Base-by-base conservation (phyloP, 768 basidiomycete species). In the Calocybe indica region DNA sequence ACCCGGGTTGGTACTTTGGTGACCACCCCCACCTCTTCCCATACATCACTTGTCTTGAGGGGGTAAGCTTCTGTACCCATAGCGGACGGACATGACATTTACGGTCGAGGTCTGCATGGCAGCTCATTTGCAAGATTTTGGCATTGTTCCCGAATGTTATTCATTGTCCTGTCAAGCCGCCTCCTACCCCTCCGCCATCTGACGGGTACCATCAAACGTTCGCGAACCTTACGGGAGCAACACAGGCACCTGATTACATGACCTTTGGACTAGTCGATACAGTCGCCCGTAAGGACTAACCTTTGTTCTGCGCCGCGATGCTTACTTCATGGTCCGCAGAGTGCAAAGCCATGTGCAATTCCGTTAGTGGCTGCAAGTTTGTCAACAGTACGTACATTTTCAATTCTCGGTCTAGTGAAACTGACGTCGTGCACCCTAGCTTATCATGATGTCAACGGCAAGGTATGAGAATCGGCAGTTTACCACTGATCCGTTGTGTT, bases 391-490 rank as follows among this genome's bases (percentile, higher is more conserved):
- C 41, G 69, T 59, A 39, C 22, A 11, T 15, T 40, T 48, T n/a
- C 14, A 29, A 12, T 31, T 31, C 34, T 36, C 9, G n/a, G 48
- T 28, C 45, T 32, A 12, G 40, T 44, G n/a, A 8, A 43, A 28
- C 43, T 44, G 33, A 41, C 30, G 32, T 38, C 6, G 30, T 46
- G 31, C 32, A 39, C 33, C 22, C 15, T 29, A 73, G 73, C 60
- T 33, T 75, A 73, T 51, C 65, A 73, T 54, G 74, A 75, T 51
- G 70, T 73, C 50, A 70, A 74, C 54, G 74, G 68, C 45, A 74
- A 73, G 62, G 70, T 64, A 44, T 37, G 31, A 5, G 14, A 28
- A 10, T 13, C 14, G 5, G 5, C 11, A 2, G 29, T 9, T 13
- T 8, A 46, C 13, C 36, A n/a, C n/a, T n/a, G n/a, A n/a, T n/a